These are phyloP conservation scores for Plasmodium falciparum DNA, from an alignment of 169 alveolate species.

Conservation along the genomic window DNA sequence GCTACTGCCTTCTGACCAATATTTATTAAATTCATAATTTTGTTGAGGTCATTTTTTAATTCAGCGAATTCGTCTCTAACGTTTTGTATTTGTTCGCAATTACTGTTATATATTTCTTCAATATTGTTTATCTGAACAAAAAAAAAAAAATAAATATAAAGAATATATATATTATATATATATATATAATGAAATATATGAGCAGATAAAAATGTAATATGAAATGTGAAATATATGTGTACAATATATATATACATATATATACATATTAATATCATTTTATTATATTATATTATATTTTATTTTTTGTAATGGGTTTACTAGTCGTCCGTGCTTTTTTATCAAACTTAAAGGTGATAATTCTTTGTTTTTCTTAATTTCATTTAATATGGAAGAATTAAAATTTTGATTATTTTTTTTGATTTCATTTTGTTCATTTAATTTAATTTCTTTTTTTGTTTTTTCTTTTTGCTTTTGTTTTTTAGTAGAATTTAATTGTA, in stretches of 20 bases:
- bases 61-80: slow-evolving; percentile 19
- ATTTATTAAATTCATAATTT: slow-evolving; percentile 45
- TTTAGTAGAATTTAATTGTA: no score
- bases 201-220: background rate
- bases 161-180: background rate
- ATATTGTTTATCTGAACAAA: slow-evolving; percentile 29
- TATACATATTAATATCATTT: background rate
- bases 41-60: slow-evolving; percentile 43
- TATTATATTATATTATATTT: background rate
- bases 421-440: no score
- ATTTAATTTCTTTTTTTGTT: no score
- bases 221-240: background rate
- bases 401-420: no score
- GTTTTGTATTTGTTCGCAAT: slow-evolving; percentile 38
- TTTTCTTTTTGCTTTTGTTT: no score
- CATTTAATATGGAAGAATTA: background rate
- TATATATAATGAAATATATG: background rate
- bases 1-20: slow-evolving; percentile 49
- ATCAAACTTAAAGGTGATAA: slow-evolving; percentile 30
- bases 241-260: background rate
- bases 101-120: slow-evolving; percentile 33
- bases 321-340: slow-evolving; percentile 54
- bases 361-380: slow-evolving; percentile 23
- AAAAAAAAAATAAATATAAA: background rate
- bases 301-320: background rate